Evolutionary conservation across 371 early-diverging fungal species (phyloP), one percentile per base, ranked within the genome.

Genomic region (Lichtheimia hyalospora): DNA sequence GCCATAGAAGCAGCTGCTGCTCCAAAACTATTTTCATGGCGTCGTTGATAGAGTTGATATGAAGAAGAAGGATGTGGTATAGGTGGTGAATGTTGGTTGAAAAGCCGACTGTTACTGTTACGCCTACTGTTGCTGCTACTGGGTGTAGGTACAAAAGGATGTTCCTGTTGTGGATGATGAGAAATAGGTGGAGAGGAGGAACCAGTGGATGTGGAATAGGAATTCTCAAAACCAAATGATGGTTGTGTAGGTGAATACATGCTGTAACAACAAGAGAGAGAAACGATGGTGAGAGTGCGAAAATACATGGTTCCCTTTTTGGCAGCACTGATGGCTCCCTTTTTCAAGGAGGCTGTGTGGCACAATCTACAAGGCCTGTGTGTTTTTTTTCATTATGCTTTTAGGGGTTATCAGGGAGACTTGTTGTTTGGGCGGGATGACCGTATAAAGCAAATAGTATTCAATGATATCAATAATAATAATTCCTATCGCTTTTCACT

Each of bases 1-100:
- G 28, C 55, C n/a, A 18, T 46, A 5, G 18, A 18, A 14, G 21
- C 46, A 16, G n/a, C 18, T 14, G n/a, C 46, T 18, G 46, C n/a
- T 46, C 21, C 46, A 46, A 46, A 46, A 46, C 24, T 71, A 69
- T 25, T 68, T 68, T 39, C 70, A 66, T 68, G 72, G 67, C 5
- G 74, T 65, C 20, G 66, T 70, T 13, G 63, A 66, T 6, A 34
- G 2, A 34, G 60, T 64, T 20, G 66, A 58, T 25, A 71, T 67
- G 65, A 71, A 70, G 4, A 68, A 66, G 28, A 16, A 16, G 39
- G 24, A 41, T 62, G 70, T 70, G 73, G 48, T 40, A 41, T 55
- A 67, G 69, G 54, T 55, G 41, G 15, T 46, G 25, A 39, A 21
- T 44, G 21, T 64, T 67, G 15, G 70, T 56, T 15, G 56, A 55